Conservation (phyloP, 2,329 filamentous ascomycete genomes). For the Fusarium tupiense region DNA sequence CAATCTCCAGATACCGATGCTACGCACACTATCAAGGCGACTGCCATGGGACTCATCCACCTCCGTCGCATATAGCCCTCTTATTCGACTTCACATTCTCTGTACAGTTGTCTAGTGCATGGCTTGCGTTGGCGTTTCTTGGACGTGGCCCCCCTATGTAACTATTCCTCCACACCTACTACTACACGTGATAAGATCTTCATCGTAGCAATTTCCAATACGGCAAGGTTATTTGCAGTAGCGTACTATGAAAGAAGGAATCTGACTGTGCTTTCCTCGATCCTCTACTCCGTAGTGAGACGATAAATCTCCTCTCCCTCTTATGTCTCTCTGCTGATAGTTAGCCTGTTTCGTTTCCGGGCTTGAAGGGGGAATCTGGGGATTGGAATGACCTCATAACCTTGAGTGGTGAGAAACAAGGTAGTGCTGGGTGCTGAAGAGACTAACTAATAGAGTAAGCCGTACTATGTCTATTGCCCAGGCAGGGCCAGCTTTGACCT, state of each 20-base stretch:
- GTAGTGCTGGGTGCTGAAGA: not conserved
- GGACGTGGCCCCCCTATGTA: constrained; percentile 23
- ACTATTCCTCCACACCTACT: constrained; percentile 32
- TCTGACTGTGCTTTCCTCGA: constrained; percentile 13
- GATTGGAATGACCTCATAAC: constrained; percentile 37
- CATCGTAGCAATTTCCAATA: constrained; percentile 38
- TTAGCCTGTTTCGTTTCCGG: constrained; percentile 6
- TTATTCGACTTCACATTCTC: not conserved
- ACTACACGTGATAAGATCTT: constrained; percentile 43
- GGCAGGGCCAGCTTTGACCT: constrained; percentile 30
- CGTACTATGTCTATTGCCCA: not conserved
- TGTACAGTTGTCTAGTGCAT: constrained; percentile 7
- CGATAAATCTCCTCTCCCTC: not conserved
- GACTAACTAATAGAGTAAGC: not conserved
- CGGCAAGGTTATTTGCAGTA: constrained; percentile 27
- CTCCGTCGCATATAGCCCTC: not conserved
- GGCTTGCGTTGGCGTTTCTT: constrained; percentile 15
- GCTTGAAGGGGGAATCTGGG: constrained; percentile 25
- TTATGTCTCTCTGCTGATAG: not conserved
- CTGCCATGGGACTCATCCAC: not conserved
- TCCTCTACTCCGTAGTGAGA: not conserved
- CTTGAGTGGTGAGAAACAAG: constrained; percentile 22
- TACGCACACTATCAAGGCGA: not conserved
- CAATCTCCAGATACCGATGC: not conserved
- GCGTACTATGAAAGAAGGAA: constrained; percentile 3